Percentiles rank a stretch among this genome's conserved stretches.
phyloP scores from a whole-genome alignment of 2,329 filamentous ascomycete species.

The Chrysoporthe puriensis region DNA sequence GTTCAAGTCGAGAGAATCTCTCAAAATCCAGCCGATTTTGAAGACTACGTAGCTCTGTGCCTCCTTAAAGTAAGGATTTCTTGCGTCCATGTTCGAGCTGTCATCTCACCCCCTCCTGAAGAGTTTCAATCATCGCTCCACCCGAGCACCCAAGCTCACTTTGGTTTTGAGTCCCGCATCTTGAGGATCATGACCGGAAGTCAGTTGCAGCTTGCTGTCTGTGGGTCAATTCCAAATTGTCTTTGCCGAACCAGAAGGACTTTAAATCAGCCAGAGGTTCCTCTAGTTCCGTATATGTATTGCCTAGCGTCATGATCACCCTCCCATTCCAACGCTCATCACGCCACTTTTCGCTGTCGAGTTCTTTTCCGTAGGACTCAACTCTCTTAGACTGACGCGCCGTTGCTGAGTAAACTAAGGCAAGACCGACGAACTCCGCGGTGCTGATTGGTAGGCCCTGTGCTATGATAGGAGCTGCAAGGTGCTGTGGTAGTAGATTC shows the following conservation, averaged over 20 bases:
- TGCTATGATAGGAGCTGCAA: slow-evolving; percentile 38
- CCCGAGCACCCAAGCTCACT: too few species aligned
- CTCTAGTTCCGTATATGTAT: slow-evolving; percentile 42
- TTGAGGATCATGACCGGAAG: slow-evolving; percentile 23
- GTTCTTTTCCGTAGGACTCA: slow-evolving; percentile 38
- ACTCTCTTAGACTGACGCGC: slow-evolving; percentile 39
- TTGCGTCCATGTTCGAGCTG: too few species aligned
- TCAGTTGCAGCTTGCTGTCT: slow-evolving; percentile 39
- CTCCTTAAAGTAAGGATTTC: too few species aligned
- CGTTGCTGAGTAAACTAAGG: slow-evolving; percentile 43
- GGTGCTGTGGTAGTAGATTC: slow-evolving; percentile 36
- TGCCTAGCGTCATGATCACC: slow-evolving; percentile 41
- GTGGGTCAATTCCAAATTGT: slow-evolving; percentile 35
- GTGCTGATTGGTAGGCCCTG: slow-evolving; percentile 40
- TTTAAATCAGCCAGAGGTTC: slow-evolving; percentile 33
- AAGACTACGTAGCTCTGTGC: too few species aligned
- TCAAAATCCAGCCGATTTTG: too few species aligned
- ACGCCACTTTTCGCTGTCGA: slow-evolving; percentile 33
- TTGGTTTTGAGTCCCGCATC: too few species aligned
- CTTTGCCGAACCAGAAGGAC: slow-evolving; percentile 39
- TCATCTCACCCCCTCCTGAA: too few species aligned
- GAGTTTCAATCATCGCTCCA: too few species aligned
- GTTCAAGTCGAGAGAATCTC: too few species aligned
- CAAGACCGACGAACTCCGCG: slow-evolving; percentile 40
- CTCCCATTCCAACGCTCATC: slow-evolving; percentile 40